phyloP scores from a whole-genome alignment of 2,329 filamentous ascomycete species.

The Epichloe baconii region DNA sequence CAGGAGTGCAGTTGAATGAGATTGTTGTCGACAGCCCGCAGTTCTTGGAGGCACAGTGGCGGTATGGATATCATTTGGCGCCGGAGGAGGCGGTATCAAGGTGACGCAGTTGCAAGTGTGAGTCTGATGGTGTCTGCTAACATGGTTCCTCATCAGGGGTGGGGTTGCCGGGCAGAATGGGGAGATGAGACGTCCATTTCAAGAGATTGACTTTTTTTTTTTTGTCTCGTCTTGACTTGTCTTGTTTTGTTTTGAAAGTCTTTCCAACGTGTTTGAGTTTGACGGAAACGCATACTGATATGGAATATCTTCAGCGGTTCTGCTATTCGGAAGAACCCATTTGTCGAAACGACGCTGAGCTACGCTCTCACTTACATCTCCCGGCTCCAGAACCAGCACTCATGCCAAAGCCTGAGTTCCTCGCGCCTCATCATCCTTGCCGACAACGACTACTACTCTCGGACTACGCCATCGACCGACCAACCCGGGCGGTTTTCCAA shows the following conservation, averaged over 20 bases:
- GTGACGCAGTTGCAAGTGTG: conserved; percentile 70
- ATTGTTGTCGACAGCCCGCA: conserved; percentile 87
- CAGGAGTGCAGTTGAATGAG: conserved; percentile 52
- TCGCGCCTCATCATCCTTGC: conserved; percentile 76
- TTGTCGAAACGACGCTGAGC: conserved; percentile 81
- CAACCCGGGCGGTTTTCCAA: conserved; percentile 50
- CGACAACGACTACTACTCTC: conserved; percentile 94
- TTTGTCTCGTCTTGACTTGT: not conserved
- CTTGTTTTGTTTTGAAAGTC: too few species aligned
- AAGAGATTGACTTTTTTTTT: too few species aligned
- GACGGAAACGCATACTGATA: not conserved
- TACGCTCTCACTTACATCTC: conserved; percentile 78
- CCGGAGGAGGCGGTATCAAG: conserved; percentile 63
- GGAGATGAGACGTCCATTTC: too few species aligned
- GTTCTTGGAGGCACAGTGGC: conserved; percentile 77
- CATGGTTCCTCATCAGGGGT: too few species aligned
- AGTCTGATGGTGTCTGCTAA: conserved; percentile 24
- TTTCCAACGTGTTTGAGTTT: not conserved
- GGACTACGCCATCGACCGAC: conserved; percentile 19
- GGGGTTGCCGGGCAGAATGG: too few species aligned
- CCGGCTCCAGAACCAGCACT: conserved; percentile 23
- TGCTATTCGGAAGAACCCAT: conserved; percentile 51
- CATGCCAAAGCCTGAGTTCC: conserved; percentile 44
- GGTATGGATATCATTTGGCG: conserved; percentile 63
- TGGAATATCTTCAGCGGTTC: conserved; percentile 24